Conservation (phyloP, 805 yeast genomes). For the Lipomyces kockii region DNA sequence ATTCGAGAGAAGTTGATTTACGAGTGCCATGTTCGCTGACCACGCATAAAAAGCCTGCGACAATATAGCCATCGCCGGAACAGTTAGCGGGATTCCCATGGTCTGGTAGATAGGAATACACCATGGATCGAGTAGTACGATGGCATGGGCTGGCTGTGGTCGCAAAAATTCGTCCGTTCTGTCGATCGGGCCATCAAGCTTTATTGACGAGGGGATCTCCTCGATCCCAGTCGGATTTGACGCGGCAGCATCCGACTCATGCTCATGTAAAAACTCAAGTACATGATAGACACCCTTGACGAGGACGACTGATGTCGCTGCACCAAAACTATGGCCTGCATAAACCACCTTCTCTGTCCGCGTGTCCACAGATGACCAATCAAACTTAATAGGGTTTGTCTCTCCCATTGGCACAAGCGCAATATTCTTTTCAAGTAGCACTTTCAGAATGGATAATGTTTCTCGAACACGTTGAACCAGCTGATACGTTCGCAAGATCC, state of each 20-base stretch:
- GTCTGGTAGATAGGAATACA: conserved; percentile 33
- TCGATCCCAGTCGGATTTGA: conserved; percentile 28
- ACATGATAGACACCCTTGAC: conserved; percentile 32
- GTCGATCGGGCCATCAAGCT: conserved; percentile 6
- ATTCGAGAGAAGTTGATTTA: conserved; percentile 31
- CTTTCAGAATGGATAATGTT: conserved; percentile 26
- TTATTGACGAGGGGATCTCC: conserved; percentile 9
- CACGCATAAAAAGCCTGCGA: conserved; percentile 36
- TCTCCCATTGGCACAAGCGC: conserved; percentile 15
- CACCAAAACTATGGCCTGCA: conserved; percentile 40
- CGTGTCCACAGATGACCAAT: conserved; percentile 27
- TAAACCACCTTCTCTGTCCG: conserved; percentile 23
- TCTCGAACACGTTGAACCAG: conserved; percentile 35
- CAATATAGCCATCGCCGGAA: conserved; percentile 32
- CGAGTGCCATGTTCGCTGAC: conserved; percentile 28
- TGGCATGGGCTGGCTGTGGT: conserved; percentile 20
- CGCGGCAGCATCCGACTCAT: conserved; percentile 2
- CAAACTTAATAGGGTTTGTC: conserved; percentile 14
- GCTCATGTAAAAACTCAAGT: conserved; percentile 20
- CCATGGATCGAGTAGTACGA: conserved; percentile 38
- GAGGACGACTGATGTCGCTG: conserved; percentile 36
- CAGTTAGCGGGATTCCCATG: conserved; percentile 26
- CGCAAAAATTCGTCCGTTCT: conserved; percentile 19
- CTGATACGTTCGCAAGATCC: conserved; percentile 35
- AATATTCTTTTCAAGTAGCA: conserved; percentile 22